Evolutionary conservation across 2,329 filamentous ascomycete genomes (phyloP).

Genomic region (Colletotrichum neosansevieriae): DNA sequence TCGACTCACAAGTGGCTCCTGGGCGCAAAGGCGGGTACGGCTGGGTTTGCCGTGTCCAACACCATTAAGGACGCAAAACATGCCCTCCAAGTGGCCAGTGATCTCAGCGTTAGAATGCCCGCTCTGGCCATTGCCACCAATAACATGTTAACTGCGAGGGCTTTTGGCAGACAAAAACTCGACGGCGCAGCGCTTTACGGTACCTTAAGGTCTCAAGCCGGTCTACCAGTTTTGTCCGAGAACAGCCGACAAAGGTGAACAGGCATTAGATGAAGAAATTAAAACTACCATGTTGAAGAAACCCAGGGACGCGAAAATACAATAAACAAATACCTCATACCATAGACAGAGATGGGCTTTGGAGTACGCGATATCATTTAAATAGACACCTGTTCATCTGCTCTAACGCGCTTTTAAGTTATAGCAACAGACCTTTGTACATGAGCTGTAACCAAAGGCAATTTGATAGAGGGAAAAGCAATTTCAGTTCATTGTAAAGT

Average conservation of each 20-base stretch:
- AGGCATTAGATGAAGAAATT: not conserved
- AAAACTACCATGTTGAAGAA: no score
- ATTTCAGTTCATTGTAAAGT: no score
- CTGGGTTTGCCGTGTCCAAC: slow-evolving; percentile 61
- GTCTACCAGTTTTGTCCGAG: slow-evolving; percentile 58
- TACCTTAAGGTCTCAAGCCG: slow-evolving; percentile 56
- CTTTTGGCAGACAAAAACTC: slow-evolving; percentile 48
- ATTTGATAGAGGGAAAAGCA: no score
- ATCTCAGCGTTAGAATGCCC: slow-evolving; percentile 54
- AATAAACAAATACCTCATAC: not conserved
- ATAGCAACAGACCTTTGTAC: no score
- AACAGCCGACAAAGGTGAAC: slow-evolving; percentile 18
- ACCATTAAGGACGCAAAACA: slow-evolving; percentile 66
- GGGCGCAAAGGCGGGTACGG: slow-evolving; percentile 50
- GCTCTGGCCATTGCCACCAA: slow-evolving; percentile 48
- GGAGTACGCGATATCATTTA: no score
- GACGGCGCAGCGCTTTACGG: slow-evolving; percentile 63
- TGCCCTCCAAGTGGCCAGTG: slow-evolving; percentile 57
- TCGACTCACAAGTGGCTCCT: slow-evolving; percentile 53
- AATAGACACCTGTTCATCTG: no score
- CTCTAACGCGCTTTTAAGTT: no score
- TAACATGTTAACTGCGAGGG: slow-evolving; percentile 28
- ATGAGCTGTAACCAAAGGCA: no score
- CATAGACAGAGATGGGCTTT: no score
- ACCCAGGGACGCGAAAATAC: not conserved